Percentiles rank a stretch among this genome's conserved stretches.
Evolutionary conservation across 1,284 basidiomycete species (phyloP).

Genomic region (Tilletia setariae): DNA sequence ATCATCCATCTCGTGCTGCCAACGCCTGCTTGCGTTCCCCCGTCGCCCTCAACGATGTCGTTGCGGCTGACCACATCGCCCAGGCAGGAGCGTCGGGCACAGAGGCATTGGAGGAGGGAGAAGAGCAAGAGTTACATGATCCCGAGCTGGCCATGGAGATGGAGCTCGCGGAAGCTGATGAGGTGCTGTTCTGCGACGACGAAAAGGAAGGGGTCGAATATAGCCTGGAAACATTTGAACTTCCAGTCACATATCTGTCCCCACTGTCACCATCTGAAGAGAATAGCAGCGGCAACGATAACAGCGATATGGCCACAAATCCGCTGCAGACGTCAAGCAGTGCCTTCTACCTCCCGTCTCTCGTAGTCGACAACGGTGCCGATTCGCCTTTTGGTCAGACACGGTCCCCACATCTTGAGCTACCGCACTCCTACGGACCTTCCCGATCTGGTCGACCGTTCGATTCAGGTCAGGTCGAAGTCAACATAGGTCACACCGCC

Average conservation of each 20-base stretch:
- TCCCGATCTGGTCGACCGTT: background rate
- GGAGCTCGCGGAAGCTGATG: background rate
- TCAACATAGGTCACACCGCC: background rate
- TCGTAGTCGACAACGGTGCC: background rate
- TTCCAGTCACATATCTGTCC: background rate
- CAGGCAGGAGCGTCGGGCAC: background rate
- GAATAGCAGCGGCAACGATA: background rate
- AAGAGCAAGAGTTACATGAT: background rate
- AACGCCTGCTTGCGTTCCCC: slow-evolving; percentile 1
- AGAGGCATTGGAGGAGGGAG: background rate
- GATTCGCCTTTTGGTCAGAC: background rate
- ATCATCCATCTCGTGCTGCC: background rate
- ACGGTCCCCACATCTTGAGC: background rate
- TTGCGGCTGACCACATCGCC: background rate
- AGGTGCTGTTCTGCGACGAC: slow-evolving; percentile 2
- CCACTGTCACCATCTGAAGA: background rate
- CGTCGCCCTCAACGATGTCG: background rate
- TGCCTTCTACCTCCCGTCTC: no score
- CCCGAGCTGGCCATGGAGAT: background rate
- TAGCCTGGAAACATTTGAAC: slow-evolving; percentile 3
- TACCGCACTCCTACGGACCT: background rate
- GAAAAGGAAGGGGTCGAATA: slow-evolving; percentile 5
- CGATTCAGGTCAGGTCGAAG: background rate
- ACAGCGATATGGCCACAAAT: background rate
- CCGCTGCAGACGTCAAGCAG: no score